A percentile compares a stretch with the other conserved stretches of the same genome.
Conservation (phyloP, 257 asterid species). For the Solanum pennellii region DNA sequence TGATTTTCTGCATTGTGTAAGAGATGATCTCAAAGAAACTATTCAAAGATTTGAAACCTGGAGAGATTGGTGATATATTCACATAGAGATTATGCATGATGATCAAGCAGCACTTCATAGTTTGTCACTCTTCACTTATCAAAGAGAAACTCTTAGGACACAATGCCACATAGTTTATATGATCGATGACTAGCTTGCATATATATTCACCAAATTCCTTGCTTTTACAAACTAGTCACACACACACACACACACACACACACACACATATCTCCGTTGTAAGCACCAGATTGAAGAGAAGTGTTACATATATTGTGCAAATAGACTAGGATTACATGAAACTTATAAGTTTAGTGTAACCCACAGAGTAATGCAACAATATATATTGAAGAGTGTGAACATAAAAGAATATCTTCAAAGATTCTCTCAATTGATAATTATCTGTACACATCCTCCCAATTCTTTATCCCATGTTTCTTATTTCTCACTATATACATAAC, state of each 20-base stretch:
- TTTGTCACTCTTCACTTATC: neutral
- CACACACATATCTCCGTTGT: neutral
- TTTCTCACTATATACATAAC: neutral
- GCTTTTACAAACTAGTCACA: neutral
- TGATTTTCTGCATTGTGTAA: neutral
- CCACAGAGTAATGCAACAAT: neutral
- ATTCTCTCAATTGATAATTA: neutral
- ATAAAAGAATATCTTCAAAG: neutral
- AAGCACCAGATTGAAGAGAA: neutral
- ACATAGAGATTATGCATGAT: neutral
- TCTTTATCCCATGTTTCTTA: neutral
- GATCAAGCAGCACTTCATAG: neutral
- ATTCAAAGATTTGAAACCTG: neutral
- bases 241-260: neutral
- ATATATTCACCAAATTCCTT: neutral
- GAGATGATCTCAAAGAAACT: neutral
- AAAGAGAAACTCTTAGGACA: neutral
- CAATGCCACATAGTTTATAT: neutral
- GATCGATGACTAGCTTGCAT: neutral
- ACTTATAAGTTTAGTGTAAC: neutral
- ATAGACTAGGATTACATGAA: neutral
- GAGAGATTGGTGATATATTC: neutral
- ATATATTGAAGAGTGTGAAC: neutral
- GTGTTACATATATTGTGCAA: neutral
- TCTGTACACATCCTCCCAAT: neutral